phyloP scores from a whole-genome alignment of 164 flowering plant genomes.

The Nelumbo lutea region DNA sequence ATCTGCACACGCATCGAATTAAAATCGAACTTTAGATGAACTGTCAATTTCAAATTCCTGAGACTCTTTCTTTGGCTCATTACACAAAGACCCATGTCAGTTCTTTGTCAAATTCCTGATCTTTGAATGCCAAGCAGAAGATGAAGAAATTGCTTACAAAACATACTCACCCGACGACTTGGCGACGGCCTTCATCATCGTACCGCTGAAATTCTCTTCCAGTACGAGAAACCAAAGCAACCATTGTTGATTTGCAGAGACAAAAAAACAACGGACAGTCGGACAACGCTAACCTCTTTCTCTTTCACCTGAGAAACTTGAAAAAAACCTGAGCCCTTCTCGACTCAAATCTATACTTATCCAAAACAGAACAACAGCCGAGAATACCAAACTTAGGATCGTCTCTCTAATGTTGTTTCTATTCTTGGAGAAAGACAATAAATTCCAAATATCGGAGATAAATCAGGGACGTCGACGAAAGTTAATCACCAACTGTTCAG shows the following conservation, averaged over 20 bases:
- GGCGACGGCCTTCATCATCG: slow-evolving; percentile 46
- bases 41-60: too few relatives aligned
- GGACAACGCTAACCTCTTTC: not conserved
- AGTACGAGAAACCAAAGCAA: slow-evolving; percentile 41
- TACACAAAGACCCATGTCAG: not conserved
- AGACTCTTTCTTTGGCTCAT: too few relatives aligned
- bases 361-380: too few relatives aligned
- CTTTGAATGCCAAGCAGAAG: not conserved
- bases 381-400: too few relatives aligned
- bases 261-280: not conserved
- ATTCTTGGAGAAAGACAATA: too few relatives aligned
- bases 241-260: slow-evolving; percentile 15
- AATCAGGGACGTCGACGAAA: too few relatives aligned
- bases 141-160: slow-evolving; percentile 4
- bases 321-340: too few relatives aligned
- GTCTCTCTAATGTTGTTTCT: too few relatives aligned
- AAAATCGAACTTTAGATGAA: not conserved
- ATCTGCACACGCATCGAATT: slow-evolving; percentile 30
- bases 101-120: not conserved
- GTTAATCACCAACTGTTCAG: too few relatives aligned
- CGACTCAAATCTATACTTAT: too few relatives aligned
- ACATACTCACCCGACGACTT: slow-evolving; percentile 55
- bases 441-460: too few relatives aligned
- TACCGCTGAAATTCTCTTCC: slow-evolving; percentile 60
- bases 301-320: not conserved